Evolutionary conservation across 306 rosid genomes (phyloP).

Genomic region (Prunus kanzakura): DNA sequence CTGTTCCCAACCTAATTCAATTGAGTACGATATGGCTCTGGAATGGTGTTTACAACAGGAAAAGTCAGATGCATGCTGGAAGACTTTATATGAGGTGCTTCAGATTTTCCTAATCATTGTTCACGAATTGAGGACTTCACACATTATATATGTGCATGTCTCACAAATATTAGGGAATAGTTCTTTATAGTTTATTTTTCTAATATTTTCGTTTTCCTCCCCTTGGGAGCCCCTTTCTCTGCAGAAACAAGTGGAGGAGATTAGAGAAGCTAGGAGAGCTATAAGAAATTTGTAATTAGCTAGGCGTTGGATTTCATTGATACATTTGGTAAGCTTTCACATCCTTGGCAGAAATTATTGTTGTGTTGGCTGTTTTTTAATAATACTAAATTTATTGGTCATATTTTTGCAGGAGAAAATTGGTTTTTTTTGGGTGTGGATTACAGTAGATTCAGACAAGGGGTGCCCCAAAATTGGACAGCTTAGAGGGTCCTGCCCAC

Average conservation of each 20-base stretch:
- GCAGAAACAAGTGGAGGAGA: conserved; percentile 10
- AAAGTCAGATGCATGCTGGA: conserved; percentile 38
- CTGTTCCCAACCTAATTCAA: conserved; percentile 52
- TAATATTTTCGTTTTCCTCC: background rate
- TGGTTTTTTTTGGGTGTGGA: background rate
- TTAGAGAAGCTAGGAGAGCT: background rate
- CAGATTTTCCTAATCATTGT: background rate
- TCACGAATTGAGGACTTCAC: background rate
- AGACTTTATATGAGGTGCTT: conserved; percentile 39
- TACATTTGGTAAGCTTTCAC: background rate
- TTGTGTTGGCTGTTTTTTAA: background rate
- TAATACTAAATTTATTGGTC: background rate
- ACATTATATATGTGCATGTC: background rate
- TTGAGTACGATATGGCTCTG: conserved; percentile 45
- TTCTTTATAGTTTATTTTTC: too few relatives aligned
- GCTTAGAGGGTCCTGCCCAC: background rate
- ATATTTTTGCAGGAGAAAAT: background rate
- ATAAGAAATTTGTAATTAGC: background rate
- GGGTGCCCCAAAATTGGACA: background rate
- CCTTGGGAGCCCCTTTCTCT: background rate
- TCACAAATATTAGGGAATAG: background rate
- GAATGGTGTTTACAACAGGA: conserved; percentile 38
- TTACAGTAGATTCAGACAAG: background rate
- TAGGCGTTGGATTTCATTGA: background rate
- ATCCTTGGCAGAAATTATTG: background rate